Conservation (phyloP, 2,329 filamentous ascomycete genomes). For the Botrytis elliptica region DNA sequence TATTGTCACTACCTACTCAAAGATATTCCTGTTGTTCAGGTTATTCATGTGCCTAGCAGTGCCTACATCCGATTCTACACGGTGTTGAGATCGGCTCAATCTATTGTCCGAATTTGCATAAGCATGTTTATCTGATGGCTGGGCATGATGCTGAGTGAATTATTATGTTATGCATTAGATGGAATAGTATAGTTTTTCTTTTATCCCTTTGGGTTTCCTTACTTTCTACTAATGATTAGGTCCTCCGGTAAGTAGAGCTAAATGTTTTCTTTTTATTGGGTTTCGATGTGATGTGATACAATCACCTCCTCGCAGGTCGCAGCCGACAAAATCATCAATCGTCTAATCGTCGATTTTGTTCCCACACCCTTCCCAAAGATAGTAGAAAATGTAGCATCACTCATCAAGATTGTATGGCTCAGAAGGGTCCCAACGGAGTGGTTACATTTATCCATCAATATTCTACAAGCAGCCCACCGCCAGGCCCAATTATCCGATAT, state of each 20-base stretch:
- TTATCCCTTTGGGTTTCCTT: background rate
- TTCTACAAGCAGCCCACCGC: background rate
- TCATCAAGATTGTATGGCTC: background rate
- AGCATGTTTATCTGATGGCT: slow-evolving; percentile 20
- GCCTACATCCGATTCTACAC: background rate
- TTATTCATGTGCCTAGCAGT: background rate
- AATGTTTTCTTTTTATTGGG: background rate
- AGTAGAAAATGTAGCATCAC: background rate
- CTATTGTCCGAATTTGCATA: slow-evolving; percentile 11
- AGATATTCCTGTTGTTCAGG: background rate
- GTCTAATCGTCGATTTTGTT: background rate
- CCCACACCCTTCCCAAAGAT: background rate
- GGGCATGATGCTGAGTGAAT: background rate
- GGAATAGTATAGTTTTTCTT: background rate
- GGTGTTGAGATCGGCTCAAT: background rate
- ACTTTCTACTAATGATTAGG: background rate
- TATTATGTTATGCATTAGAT: background rate
- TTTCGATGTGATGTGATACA: background rate
- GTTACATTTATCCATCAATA: slow-evolving; percentile 14
- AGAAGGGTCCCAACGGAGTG: slow-evolving; percentile 15
- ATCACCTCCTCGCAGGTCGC: background rate
- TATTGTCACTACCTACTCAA: background rate
- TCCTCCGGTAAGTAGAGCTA: background rate
- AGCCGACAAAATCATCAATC: background rate
- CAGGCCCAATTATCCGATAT: slow-evolving; percentile 1